These are phyloP conservation scores for Pichia rugopelliculosa DNA, from an alignment of 805 yeast genomes.

Conservation along the genomic window DNA sequence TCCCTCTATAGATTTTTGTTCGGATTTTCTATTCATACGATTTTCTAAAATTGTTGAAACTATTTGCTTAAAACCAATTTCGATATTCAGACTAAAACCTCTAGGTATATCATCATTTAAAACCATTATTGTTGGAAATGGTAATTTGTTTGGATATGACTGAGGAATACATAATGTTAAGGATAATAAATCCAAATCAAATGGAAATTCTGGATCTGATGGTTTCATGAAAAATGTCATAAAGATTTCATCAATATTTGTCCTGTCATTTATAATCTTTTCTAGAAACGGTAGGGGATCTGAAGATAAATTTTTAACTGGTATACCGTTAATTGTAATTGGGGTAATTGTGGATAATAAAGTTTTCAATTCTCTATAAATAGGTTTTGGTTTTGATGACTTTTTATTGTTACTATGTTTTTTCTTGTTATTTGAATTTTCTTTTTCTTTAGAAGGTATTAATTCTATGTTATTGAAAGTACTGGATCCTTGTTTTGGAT, in stretches of 20 bases:
- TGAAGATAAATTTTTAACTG: slow-evolving; percentile 14
- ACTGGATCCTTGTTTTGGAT: background rate
- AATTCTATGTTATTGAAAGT: background rate
- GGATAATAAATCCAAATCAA: slow-evolving; percentile 46
- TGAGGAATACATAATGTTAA: slow-evolving; percentile 48
- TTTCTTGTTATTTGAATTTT: background rate
- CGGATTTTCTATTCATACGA: slow-evolving; percentile 15
- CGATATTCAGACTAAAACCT: slow-evolving; percentile 62
- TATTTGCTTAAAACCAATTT: slow-evolving; percentile 50
- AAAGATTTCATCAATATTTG: slow-evolving; percentile 26
- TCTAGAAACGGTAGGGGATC: slow-evolving; percentile 16
- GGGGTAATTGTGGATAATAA: slow-evolving; percentile 11
- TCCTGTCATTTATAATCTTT: slow-evolving; percentile 11
- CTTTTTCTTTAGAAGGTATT: background rate
- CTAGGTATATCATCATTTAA: slow-evolving; percentile 62
- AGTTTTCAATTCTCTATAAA: slow-evolving; percentile 18
- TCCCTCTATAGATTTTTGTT: slow-evolving; percentile 6
- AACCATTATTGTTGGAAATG: slow-evolving; percentile 45
- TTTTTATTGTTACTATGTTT: background rate
- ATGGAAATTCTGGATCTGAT: slow-evolving; percentile 69
- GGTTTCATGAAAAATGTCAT: slow-evolving; percentile 44
- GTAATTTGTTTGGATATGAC: slow-evolving; percentile 40
- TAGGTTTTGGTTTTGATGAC: slow-evolving; percentile 10
- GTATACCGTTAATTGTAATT: slow-evolving; percentile 27
- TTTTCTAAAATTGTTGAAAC: slow-evolving; percentile 32